Percentiles rank a stretch among this genome's conserved stretches.
Conservation (phyloP, 169 alveolate species). For the Eimeria tenella region DNA sequence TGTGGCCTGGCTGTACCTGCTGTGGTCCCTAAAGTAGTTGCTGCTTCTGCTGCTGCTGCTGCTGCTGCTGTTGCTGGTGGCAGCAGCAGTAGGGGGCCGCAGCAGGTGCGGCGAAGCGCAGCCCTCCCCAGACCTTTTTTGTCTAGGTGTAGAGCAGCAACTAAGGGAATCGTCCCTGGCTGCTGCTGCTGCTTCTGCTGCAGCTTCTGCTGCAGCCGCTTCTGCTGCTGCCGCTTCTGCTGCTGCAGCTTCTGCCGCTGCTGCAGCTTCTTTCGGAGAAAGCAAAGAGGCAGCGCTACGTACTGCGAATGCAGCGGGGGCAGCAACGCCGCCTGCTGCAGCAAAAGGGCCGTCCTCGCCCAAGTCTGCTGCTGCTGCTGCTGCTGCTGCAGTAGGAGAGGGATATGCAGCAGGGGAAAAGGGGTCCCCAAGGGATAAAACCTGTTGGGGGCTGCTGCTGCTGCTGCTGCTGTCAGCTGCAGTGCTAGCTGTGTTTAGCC, state of each 20-base stretch:
- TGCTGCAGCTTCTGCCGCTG: no score
- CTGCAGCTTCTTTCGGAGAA: no score
- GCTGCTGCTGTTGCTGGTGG: neutral
- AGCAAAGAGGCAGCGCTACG: neutral
- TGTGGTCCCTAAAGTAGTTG: neutral
- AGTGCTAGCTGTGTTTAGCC: constrained; percentile 28
- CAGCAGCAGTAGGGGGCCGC: neutral
- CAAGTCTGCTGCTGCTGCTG: constrained; percentile 23
- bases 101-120: neutral
- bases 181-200: constrained; percentile 39
- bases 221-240: constrained; percentile 34
- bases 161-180: neutral
- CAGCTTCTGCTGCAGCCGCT: constrained; percentile 2
- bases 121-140: neutral
- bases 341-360: neutral
- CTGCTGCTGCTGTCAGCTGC: neutral
- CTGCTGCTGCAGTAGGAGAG: neutral
- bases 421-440: neutral
- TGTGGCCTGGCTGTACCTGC: neutral
- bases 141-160: neutral
- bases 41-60: constrained; percentile 4
- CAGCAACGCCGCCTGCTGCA: neutral
- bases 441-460: constrained; percentile 1
- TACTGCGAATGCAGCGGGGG: neutral
- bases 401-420: neutral